Percentiles rank a stretch among this genome's conserved stretches.
phyloP scores from a whole-genome alignment of 1,139 yeast genomes.

The Nakaseomyces bracarensis region DNA sequence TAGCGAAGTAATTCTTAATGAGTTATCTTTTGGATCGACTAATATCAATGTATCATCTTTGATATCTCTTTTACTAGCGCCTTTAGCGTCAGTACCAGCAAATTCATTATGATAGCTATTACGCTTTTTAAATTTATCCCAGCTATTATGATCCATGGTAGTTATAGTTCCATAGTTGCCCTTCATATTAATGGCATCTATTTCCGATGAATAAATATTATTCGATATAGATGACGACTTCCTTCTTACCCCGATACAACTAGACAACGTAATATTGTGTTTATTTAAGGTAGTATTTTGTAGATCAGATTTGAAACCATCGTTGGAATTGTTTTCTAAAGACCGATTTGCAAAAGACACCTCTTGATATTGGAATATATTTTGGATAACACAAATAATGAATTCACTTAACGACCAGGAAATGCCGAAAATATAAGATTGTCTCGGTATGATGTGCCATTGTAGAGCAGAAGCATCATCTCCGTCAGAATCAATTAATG shows the following conservation, averaged over 20 bases:
- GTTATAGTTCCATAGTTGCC: constrained; percentile 11
- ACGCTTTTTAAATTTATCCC: constrained; percentile 4
- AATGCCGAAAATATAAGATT: constrained; percentile 30
- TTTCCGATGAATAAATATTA: constrained; percentile 25
- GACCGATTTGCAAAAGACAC: constrained; percentile 10
- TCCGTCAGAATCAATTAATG: constrained; percentile 5
- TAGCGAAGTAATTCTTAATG: constrained; percentile 8
- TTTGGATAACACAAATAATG: constrained; percentile 22
- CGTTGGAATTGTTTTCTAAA: constrained; percentile 7
- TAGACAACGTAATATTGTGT: constrained; percentile 26
- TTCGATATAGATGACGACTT: constrained; percentile 27
- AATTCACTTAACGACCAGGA: constrained; percentile 31
- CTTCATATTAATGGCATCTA: not conserved
- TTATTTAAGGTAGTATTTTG: constrained; percentile 12
- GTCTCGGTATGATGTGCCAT: constrained; percentile 33
- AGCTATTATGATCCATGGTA: not conserved
- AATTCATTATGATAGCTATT: not conserved
- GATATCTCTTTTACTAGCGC: not conserved
- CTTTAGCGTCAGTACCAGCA: not conserved
- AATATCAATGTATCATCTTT: constrained; percentile 7
- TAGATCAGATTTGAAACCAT: constrained; percentile 6
- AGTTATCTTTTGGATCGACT: constrained; percentile 10
- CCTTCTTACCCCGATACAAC: constrained; percentile 27
- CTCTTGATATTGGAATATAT: constrained; percentile 25
- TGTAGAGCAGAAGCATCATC: constrained; percentile 4